Base-by-base conservation (phyloP, 495 filamentous ascomycete genomes). In the Hyaloscypha bicolor region DNA sequence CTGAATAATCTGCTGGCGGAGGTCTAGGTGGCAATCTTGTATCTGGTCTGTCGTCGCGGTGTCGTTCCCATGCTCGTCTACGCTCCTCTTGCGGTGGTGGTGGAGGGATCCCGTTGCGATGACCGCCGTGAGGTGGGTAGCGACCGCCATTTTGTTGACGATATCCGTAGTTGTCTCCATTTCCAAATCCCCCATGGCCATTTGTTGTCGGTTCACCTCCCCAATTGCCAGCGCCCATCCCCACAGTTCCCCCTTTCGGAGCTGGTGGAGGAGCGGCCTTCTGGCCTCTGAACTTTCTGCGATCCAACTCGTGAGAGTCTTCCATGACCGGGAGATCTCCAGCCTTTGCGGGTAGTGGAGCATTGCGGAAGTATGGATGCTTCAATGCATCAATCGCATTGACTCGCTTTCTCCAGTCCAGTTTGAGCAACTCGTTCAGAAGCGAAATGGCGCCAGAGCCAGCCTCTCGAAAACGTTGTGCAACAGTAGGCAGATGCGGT, bases 321-420 rank as follows among this genome's bases (percentile, higher is more conserved):
- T 95, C 90, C 70, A 96, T 98, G 21, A 80, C 84, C 25, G 95
- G 95, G 25, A 99, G 79, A 39, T 98, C 94, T 66, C 88, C 86
- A 4, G 94, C 90, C 60, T 81, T 83, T 21, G 93, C 88, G 11
- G 95, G 96, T n/a, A 87, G 82, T 22, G 95, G 96, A 4, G 83
- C 76, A 21, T 81, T 89, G 52, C 82, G 85, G 77, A 99, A 99
- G 76, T 97, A 99, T 9, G 91, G 90, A 76, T 99, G 95, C 69
- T 94, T 85, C 19, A 98, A 79, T 16, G 95, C 96, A 79, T 99
- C 95, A 21, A 96, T 92, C 1, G 95, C 95, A 73, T 97, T 99
- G 71, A 96, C 88, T 45, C 95, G 86, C 70, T 86, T 88, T 48
- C 85, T 85, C 89, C 93, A 97, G 72, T 99, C 92, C 30, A 99